phyloP scores from a whole-genome alignment of 2,329 filamentous ascomycete species.

The Colletotrichum trifolii region DNA sequence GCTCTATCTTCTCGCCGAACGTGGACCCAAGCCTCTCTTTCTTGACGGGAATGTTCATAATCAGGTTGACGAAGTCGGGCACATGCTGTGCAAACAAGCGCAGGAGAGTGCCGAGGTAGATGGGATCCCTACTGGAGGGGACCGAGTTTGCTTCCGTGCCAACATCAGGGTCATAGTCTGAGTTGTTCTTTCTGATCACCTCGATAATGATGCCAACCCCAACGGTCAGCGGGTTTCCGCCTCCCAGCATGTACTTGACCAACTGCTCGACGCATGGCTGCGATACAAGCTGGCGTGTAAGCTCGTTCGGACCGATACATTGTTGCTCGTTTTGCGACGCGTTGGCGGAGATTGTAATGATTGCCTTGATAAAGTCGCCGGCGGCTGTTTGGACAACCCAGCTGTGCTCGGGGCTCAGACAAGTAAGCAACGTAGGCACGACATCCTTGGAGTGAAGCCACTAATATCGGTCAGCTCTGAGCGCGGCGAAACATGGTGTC shows the following conservation, averaged over 20 bases:
- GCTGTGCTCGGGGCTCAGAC: conserved; percentile 84
- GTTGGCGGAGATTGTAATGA: conserved; percentile 98
- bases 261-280: conserved; percentile 83
- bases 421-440: conserved; percentile 87
- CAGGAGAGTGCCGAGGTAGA: conserved; percentile 91
- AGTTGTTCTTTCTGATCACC: conserved; percentile 99
- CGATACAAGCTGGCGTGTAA: conserved; percentile 94
- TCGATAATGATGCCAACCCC: conserved; percentile 98
- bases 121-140: conserved; percentile 89
- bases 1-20: conserved; percentile 91
- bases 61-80: conserved; percentile 91
- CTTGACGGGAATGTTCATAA: conserved; percentile 80
- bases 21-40: conserved; percentile 84
- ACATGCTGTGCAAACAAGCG: conserved; percentile 91
- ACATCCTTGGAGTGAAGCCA: conserved; percentile 93
- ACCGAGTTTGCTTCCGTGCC: conserved; percentile 81
- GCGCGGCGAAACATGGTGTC: neutral
- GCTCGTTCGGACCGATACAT: conserved; percentile 97
- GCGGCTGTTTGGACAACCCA: conserved; percentile 96
- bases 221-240: conserved; percentile 93
- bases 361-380: conserved; percentile 97
- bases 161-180: conserved; percentile 95
- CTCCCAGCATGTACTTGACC: conserved; percentile 91
- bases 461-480: conserved; percentile 52
- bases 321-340: conserved; percentile 98